Percentiles rank a stretch among this genome's conserved stretches.
Conservation (phyloP, 148 eudicot species). For the Amaranthus hypochondriacus region DNA sequence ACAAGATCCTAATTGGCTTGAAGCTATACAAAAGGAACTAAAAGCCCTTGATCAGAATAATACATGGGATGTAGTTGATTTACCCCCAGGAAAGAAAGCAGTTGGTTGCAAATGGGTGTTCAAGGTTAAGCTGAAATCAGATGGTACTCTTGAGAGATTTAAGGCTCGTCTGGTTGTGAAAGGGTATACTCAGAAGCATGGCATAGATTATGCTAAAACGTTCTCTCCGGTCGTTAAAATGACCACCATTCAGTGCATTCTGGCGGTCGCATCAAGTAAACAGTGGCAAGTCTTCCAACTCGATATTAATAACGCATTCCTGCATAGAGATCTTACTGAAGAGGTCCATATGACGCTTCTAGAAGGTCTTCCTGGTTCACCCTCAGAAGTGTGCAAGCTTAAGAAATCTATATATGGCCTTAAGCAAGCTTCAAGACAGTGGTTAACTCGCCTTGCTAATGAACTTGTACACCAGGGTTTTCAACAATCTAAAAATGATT, state of each 20-base stretch:
- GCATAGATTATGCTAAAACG: background rate
- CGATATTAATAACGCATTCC: background rate
- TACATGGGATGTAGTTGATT: too few species aligned
- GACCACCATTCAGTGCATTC: background rate
- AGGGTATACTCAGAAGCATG: background rate
- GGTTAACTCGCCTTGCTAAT: background rate
- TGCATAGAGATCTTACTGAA: background rate
- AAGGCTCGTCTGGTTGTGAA: background rate
- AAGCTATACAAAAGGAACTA: too few species aligned
- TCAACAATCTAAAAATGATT: too few species aligned
- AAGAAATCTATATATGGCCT: background rate
- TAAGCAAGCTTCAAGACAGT: background rate
- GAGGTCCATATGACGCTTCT: conserved; percentile 2
- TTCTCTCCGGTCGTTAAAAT: conserved; percentile 2
- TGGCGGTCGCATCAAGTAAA: background rate
- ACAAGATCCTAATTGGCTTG: too few species aligned
- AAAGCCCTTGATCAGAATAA: too few species aligned
- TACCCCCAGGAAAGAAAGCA: too few species aligned
- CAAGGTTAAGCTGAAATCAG: too few species aligned
- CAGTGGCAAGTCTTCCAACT: background rate
- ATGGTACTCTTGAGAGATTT: background rate
- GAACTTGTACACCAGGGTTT: background rate
- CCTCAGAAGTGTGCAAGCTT: background rate
- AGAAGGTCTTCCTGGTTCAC: background rate
- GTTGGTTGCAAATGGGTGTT: too few species aligned